phyloP scores from a whole-genome alignment of 2,329 filamentous ascomycete species.

The Chaetomium sp. region DNA sequence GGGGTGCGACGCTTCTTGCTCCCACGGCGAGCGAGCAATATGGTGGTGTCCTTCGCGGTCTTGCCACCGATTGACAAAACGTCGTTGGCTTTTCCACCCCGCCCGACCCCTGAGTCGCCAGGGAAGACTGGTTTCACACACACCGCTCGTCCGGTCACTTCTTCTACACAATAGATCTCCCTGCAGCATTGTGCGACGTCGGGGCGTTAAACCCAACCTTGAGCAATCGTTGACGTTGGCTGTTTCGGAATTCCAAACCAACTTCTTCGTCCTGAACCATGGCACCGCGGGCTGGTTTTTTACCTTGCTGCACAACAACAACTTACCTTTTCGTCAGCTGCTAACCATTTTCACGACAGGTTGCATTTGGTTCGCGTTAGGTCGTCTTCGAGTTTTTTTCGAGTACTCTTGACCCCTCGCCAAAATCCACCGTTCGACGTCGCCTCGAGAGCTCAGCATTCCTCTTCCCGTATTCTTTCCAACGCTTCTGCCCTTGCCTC shows the following conservation, averaged over 20 bases:
- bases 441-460: conserved; percentile 12
- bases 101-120: not conserved
- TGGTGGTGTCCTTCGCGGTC: not conserved
- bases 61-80: not conserved
- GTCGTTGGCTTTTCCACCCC: not conserved
- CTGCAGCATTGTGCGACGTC: not conserved
- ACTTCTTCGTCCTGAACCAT: not conserved
- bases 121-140: not conserved
- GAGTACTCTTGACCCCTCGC: not conserved
- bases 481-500: conserved; percentile 12
- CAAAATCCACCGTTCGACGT: conserved; percentile 2
- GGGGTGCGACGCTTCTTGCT: not conserved
- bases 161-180: not conserved
- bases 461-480: conserved; percentile 19
- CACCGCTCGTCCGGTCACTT: not conserved
- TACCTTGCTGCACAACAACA: not conserved
- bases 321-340: not conserved
- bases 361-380: not conserved
- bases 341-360: conserved; percentile 3
- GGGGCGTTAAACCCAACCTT: not conserved
- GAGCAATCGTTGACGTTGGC: not conserved
- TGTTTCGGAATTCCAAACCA: not conserved
- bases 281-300: not conserved
- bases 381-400: not conserved
- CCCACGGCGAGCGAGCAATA: not conserved